These are phyloP conservation scores for Auriculariales sp. DNA, from an alignment of 768 basidiomycete species.

Conservation along the genomic window DNA sequence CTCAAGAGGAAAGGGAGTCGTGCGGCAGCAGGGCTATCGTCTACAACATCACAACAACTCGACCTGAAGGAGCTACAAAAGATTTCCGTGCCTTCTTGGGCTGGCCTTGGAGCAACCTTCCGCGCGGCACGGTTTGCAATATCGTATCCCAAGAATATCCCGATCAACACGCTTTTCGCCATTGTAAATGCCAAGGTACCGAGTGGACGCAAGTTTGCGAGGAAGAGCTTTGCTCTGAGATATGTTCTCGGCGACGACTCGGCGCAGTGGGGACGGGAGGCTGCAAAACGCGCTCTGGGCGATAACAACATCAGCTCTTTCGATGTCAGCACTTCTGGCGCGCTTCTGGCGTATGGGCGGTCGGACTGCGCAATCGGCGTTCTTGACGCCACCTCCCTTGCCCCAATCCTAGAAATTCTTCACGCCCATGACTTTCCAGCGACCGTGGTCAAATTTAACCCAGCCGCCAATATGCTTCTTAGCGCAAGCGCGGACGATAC, in stretches of 20 bases:
- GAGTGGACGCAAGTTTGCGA: conserved; percentile 5
- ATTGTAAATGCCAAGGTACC: conserved; percentile 41
- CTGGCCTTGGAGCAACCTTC: conserved; percentile 38
- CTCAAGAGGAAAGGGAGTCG: not conserved
- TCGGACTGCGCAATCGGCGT: conserved; percentile 79
- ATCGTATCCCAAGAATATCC: conserved; percentile 9
- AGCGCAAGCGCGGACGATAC: conserved; percentile 88
- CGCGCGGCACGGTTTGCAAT: conserved; percentile 41
- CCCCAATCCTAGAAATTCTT: conserved; percentile 28
- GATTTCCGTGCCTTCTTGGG: conserved; percentile 37
- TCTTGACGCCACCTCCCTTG: conserved; percentile 61
- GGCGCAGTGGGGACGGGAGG: conserved; percentile 51
- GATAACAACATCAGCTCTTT: conserved; percentile 77
- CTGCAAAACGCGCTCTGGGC: conserved; percentile 64
- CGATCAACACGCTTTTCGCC: conserved; percentile 45
- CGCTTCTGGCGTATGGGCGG: conserved; percentile 69
- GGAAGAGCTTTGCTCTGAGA: not conserved
- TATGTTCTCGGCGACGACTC: not conserved
- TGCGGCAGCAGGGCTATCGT: conserved; percentile 14
- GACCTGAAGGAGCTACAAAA: conserved; percentile 31
- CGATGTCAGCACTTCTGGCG: conserved; percentile 74
- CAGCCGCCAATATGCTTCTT: conserved; percentile 65
- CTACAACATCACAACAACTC: conserved; percentile 9
- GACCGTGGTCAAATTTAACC: conserved; percentile 81
- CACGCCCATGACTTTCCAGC: conserved; percentile 85